Percentiles rank a stretch among this genome's conserved stretches.
Evolutionary conservation across 2,329 filamentous ascomycete genomes (phyloP).

Genomic region (Juglanconis juglandina): DNA sequence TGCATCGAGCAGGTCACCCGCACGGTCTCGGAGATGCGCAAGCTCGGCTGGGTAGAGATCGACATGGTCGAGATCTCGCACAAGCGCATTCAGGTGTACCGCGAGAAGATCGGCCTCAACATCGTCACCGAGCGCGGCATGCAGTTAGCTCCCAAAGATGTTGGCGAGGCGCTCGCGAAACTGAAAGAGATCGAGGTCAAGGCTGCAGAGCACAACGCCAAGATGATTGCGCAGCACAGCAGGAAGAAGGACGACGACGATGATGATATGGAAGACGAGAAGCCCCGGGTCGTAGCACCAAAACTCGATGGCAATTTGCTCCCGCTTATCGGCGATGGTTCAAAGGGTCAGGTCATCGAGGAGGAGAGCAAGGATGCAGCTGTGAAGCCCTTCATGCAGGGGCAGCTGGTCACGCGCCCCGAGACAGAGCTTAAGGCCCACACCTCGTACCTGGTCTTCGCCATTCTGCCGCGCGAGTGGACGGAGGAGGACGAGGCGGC

Average conservation of each 20-base stretch:
- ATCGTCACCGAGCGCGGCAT: conserved; percentile 63
- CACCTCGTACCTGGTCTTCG: conserved; percentile 95
- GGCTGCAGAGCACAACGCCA: conserved; percentile 55
- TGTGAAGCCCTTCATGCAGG: conserved; percentile 66
- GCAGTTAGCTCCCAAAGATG: conserved; percentile 67
- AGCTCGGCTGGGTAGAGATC: conserved; percentile 84
- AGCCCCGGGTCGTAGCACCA: conserved; percentile 12
- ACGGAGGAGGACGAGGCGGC: conserved; percentile 73
- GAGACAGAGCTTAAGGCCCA: conserved; percentile 92
- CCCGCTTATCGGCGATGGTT: not conserved
- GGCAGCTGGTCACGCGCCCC: conserved; percentile 72
- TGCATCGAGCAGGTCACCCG: conserved; percentile 94
- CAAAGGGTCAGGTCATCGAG: conserved; percentile 9
- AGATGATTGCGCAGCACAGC: conserved; percentile 29
- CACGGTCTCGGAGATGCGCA: conserved; percentile 76
- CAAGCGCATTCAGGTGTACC: conserved; percentile 73
- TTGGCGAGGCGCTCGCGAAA: conserved; percentile 73
- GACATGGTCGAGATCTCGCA: conserved; percentile 89
- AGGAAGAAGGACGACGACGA: conserved; percentile 26
- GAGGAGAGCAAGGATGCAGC: conserved; percentile 2
- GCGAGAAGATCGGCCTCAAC: conserved; percentile 74
- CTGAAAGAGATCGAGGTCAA: conserved; percentile 71
- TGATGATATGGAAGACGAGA: conserved; percentile 19
- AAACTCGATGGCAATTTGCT: conserved; percentile 21
- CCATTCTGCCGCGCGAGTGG: conserved; percentile 84